A percentile compares a stretch with the other conserved stretches of the same genome.
These are phyloP conservation scores for Lizonia empirigonia DNA, from an alignment of 2,329 filamentous ascomycete species.

Conservation along the genomic window DNA sequence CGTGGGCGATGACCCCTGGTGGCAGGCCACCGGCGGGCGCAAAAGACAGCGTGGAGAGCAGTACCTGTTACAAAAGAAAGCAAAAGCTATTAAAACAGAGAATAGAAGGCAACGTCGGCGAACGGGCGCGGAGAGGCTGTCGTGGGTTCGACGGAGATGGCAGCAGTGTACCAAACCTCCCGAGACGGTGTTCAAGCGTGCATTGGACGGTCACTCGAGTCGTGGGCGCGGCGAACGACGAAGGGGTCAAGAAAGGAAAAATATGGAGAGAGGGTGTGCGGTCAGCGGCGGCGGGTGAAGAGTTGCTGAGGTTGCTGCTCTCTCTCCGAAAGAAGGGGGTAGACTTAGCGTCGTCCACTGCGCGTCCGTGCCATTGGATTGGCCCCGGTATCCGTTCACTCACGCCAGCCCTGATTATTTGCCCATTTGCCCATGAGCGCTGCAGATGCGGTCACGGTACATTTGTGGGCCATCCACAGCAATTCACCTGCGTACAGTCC, in stretches of 20 bases:
- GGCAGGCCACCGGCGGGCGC: slow-evolving; percentile 25
- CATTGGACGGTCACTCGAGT: slow-evolving; percentile 43
- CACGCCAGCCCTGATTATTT: slow-evolving; percentile 19
- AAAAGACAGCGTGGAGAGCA: slow-evolving; percentile 18
- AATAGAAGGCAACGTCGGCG: slow-evolving; percentile 43
- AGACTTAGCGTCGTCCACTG: slow-evolving; percentile 17
- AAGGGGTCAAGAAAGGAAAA: slow-evolving; percentile 39
- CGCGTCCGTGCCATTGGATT: slow-evolving; percentile 16
- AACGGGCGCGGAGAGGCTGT: slow-evolving; percentile 45
- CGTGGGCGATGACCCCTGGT: slow-evolving; percentile 11
- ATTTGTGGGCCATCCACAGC: background rate
- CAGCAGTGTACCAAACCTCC: slow-evolving; percentile 50
- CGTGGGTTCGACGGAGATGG: slow-evolving; percentile 47
- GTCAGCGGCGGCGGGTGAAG: slow-evolving; percentile 31
- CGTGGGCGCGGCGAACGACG: slow-evolving; percentile 32
- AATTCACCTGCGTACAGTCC: background rate
- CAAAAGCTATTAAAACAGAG: slow-evolving; percentile 47
- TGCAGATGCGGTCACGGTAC: slow-evolving; percentile 4
- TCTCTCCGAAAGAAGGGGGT: slow-evolving; percentile 24
- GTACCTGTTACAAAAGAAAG: slow-evolving; percentile 39
- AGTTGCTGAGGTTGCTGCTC: slow-evolving; percentile 27
- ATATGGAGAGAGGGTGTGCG: slow-evolving; percentile 41
- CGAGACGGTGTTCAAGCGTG: slow-evolving; percentile 46
- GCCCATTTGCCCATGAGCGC: background rate
- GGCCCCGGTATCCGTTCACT: slow-evolving; percentile 20